Base-by-base conservation (phyloP, 1,139 yeast species). In the Lodderomyces orthopsilosis region DNA sequence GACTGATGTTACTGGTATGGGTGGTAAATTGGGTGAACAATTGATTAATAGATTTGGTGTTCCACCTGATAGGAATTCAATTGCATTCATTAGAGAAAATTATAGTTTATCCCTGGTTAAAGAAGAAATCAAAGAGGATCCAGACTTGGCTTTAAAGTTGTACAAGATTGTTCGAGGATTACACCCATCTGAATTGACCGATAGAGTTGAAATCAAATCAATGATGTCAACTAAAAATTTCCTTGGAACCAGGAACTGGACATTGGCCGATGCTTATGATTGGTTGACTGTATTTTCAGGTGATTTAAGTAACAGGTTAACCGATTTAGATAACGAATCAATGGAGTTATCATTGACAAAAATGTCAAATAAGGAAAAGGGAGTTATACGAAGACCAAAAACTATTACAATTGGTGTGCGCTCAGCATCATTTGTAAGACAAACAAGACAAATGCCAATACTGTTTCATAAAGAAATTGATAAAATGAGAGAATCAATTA, bases 141-240 rank as follows among this genome's bases (percentile, higher is more conserved):
- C 54, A 1, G 63, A 63, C 9, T 55, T 81, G 19, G 81, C 83
- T 0, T 56, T 57, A 6, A 75, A 72, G 43, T 56, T 89, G 2
- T 83, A 70, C 57, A 66, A 77, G 17, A 62, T 90, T 26, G 83
- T 84, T 0, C 67, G 90, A 33, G 98, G 98, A 0, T 61, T 71
- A 15, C 72, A 72, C 46, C 55, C 65, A 28, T 69, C 70, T 21
- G 83, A 81, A 35, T 65, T 93, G 8, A 69, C 75, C 12, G 70
- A 77, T 15, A 68, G 85, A 44, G 76, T 83, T 0, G 81, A 82
- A 32, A 74, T 87, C 17, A 89, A 90, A 57, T 84, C 95, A 1
- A 90, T 93, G 98, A 81, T 83, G 66, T 85, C 97, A 0, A 80
- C 85, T 41, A 93, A 93, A 57, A 88, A 90, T 54, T 83, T 93